These are phyloP conservation scores for Oldenlandia corymbosa DNA, from an alignment of 257 asterid species.

Conservation along the genomic window DNA sequence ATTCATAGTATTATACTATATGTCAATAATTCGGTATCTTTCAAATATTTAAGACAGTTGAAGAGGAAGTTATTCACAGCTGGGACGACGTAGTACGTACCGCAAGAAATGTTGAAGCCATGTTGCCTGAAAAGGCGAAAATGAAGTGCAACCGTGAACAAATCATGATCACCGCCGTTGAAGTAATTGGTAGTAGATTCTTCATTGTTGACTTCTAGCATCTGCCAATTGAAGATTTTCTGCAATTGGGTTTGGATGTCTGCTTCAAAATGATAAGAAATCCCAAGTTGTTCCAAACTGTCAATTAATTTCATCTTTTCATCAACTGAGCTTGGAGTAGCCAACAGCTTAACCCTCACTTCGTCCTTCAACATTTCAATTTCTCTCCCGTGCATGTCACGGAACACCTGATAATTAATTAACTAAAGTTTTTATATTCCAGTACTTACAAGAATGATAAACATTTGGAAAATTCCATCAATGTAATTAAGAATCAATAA, in stretches of 20 bases:
- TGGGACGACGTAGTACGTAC: slow-evolving; percentile 8
- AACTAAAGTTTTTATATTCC: too few species aligned
- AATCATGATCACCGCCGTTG: too few species aligned
- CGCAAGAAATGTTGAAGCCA: slow-evolving; percentile 28
- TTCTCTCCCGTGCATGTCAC: background rate
- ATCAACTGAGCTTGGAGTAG: background rate
- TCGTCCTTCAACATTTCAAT: slow-evolving; percentile 27
- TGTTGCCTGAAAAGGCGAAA: too few species aligned
- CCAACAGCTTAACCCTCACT: slow-evolving; percentile 12
- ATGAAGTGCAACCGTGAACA: slow-evolving; percentile 17
- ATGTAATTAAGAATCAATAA: too few species aligned
- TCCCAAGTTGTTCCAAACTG: slow-evolving; percentile 33
- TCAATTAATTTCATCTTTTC: slow-evolving; percentile 27
- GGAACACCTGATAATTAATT: too few species aligned
- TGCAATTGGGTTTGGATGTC: slow-evolving; percentile 29
- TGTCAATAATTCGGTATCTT: background rate
- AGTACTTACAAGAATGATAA: too few species aligned
- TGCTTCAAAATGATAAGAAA: slow-evolving; percentile 28
- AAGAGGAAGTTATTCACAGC: background rate
- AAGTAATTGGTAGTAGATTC: too few species aligned
- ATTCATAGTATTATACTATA: too few species aligned
- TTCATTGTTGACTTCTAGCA: too few species aligned
- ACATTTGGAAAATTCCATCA: too few species aligned
- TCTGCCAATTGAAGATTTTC: slow-evolving; percentile 2
- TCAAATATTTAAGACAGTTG: background rate